These are phyloP conservation scores for Dichotomocladium elegans DNA, from an alignment of 371 early-diverging fungal species.

Conservation along the genomic window DNA sequence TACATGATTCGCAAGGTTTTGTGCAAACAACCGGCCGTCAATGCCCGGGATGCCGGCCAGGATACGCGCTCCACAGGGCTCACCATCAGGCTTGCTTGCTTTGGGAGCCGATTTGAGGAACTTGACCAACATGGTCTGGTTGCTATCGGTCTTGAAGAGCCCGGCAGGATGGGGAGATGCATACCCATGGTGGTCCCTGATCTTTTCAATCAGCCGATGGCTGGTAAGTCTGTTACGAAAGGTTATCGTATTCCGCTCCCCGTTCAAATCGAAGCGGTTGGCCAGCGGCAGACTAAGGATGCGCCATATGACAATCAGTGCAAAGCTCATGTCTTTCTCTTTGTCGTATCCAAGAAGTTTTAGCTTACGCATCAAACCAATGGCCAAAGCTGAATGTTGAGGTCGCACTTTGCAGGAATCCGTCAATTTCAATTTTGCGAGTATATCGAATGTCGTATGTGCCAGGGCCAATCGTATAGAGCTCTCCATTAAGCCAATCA, in stretches of 20 bases:
- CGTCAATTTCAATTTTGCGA: constrained; percentile 56
- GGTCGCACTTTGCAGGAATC: constrained; percentile 59
- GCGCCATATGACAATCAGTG: not conserved
- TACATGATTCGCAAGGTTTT: constrained; percentile 60
- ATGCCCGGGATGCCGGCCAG: constrained; percentile 47
- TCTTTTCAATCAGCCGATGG: constrained; percentile 54
- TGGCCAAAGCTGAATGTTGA: constrained; percentile 63
- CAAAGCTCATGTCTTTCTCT: not conserved
- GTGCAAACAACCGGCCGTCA: constrained; percentile 55
- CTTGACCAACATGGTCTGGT: constrained; percentile 62
- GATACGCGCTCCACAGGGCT: constrained; percentile 57
- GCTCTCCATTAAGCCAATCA: constrained; percentile 59
- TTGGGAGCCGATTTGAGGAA: constrained; percentile 48
- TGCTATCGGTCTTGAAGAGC: constrained; percentile 61
- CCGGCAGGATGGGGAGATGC: constrained; percentile 64
- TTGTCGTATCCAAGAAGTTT: not conserved
- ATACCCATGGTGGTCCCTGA: constrained; percentile 67
- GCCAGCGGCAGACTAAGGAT: constrained; percentile 47
- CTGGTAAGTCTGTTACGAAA: constrained; percentile 62
- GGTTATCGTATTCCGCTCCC: constrained; percentile 45
- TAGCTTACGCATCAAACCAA: constrained; percentile 65
- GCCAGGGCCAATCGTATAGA: constrained; percentile 65
- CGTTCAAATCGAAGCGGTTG: constrained; percentile 62
- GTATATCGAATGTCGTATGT: constrained; percentile 58
- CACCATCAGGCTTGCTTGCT: constrained; percentile 48